phyloP scores from a whole-genome alignment of 2,329 filamentous ascomycete species.

The Fusarium siculi region DNA sequence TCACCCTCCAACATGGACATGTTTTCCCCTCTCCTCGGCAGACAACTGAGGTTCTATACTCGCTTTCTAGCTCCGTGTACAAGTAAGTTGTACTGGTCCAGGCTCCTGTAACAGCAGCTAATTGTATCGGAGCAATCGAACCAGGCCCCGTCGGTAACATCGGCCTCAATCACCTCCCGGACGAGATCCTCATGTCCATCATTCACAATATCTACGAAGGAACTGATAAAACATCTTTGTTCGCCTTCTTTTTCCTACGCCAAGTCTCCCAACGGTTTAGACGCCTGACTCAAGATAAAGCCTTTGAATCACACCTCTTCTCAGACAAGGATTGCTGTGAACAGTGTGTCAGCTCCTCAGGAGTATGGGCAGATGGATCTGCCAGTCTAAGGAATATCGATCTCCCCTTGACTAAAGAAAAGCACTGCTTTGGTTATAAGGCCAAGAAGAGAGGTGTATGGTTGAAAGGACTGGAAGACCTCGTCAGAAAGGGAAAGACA shows the following conservation, averaged over 20 bases:
- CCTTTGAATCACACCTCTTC: background rate
- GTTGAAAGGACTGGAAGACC: fast-evolving
- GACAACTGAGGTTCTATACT: too few relatives aligned
- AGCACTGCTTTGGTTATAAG: background rate
- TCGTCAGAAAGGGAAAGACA: background rate
- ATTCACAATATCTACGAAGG: fast-evolving
- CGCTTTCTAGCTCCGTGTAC: background rate
- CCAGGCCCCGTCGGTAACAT: background rate
- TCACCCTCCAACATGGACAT: background rate
- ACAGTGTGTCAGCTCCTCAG: fast-evolving
- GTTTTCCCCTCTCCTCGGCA: background rate
- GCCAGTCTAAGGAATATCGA: background rate
- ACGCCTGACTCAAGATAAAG: background rate
- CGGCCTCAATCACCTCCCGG: background rate
- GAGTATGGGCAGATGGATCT: fast-evolving
- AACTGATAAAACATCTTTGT: background rate
- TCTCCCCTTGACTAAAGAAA: background rate
- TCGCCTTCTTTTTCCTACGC: background rate
- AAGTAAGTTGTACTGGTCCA: fast-evolving
- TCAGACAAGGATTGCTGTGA: background rate
- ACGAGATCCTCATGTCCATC: background rate
- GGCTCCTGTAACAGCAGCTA: too few relatives aligned
- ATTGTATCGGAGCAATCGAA: background rate
- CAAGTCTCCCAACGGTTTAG: background rate
- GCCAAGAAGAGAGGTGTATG: background rate